Conservation (phyloP, 805 yeast species). For the Lachancea sp. region DNA sequence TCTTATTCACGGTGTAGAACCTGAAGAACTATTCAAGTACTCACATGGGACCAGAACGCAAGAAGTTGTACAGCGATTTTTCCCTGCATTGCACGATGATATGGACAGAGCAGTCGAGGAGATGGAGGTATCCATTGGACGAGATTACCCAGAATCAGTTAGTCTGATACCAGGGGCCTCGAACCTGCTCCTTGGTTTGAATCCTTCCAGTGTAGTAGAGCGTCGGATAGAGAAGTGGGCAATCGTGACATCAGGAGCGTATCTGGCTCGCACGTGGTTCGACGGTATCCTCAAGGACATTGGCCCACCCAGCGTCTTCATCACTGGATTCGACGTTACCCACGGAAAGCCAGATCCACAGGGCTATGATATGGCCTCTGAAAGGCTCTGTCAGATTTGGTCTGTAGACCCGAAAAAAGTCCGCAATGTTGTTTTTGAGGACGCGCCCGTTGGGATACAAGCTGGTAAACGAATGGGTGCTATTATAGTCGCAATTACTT, state of each 20-base stretch:
- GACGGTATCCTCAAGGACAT: slow-evolving; percentile 44
- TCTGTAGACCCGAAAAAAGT: slow-evolving; percentile 20
- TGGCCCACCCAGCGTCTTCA: slow-evolving; percentile 62
- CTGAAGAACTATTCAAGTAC: slow-evolving; percentile 55
- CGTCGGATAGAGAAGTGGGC: slow-evolving; percentile 54
- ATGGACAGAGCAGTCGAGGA: slow-evolving; percentile 44
- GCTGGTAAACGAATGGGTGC: slow-evolving; percentile 80
- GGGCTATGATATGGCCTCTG: slow-evolving; percentile 57
- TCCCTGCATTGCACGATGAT: slow-evolving; percentile 59
- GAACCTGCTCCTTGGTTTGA: slow-evolving; percentile 45
- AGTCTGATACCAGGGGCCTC: slow-evolving; percentile 65
- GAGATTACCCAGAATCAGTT: slow-evolving; percentile 59
- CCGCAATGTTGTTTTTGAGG: slow-evolving; percentile 63
- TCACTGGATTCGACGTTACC: slow-evolving; percentile 67
- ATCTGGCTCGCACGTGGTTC: slow-evolving; percentile 70
- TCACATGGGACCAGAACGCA: slow-evolving; percentile 73
- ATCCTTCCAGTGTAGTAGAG: slow-evolving; percentile 2
- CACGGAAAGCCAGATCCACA: slow-evolving; percentile 78
- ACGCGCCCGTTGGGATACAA: slow-evolving; percentile 74
- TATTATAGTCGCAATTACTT: slow-evolving; percentile 65
- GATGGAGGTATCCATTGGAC: slow-evolving; percentile 59
- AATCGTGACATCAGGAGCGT: slow-evolving; percentile 76
- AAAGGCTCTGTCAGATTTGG: slow-evolving; percentile 43
- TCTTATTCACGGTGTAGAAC: slow-evolving; percentile 51
- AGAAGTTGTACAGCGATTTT: slow-evolving; percentile 59